phyloP scores from a whole-genome alignment of 2,329 filamentous ascomycete species.

The Trichoderma koningii region DNA sequence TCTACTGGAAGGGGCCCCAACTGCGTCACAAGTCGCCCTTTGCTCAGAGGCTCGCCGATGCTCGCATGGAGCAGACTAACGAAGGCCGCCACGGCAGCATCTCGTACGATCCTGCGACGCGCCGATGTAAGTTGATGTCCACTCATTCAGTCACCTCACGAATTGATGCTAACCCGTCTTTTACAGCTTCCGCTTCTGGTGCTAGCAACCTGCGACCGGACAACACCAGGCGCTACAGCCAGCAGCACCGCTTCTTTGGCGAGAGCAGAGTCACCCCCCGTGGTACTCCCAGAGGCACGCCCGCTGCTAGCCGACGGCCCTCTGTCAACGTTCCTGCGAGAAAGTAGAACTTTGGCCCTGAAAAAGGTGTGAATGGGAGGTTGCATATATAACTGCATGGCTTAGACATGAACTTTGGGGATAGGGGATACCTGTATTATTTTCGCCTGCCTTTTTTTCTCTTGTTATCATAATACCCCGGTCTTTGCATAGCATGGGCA shows the following conservation, averaged over 20 bases:
- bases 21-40: constrained; percentile 65
- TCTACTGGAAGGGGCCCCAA: constrained; percentile 65
- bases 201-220: constrained; percentile 24
- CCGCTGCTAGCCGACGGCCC: constrained; percentile 41
- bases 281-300: constrained; percentile 43
- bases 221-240: constrained; percentile 39
- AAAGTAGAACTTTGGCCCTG: constrained; percentile 7
- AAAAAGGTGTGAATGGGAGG: background rate
- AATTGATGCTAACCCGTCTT: background rate
- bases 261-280: constrained; percentile 46
- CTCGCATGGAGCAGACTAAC: constrained; percentile 36
- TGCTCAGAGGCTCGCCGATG: constrained; percentile 61
- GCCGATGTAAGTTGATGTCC: constrained; percentile 36
- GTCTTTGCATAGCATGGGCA: no score
- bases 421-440: background rate
- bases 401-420: background rate
- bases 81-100: constrained; percentile 39
- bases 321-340: constrained; percentile 32
- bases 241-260: constrained; percentile 46
- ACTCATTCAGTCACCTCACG: no score
- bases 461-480: no score
- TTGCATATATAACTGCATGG: constrained; percentile 1
- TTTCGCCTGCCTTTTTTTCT: background rate
- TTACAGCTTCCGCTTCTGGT: constrained; percentile 33
- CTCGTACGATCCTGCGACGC: constrained; percentile 31